Evolutionary conservation across 1,284 basidiomycete species (phyloP).

Genomic region (Cryptococcus sp.): DNA sequence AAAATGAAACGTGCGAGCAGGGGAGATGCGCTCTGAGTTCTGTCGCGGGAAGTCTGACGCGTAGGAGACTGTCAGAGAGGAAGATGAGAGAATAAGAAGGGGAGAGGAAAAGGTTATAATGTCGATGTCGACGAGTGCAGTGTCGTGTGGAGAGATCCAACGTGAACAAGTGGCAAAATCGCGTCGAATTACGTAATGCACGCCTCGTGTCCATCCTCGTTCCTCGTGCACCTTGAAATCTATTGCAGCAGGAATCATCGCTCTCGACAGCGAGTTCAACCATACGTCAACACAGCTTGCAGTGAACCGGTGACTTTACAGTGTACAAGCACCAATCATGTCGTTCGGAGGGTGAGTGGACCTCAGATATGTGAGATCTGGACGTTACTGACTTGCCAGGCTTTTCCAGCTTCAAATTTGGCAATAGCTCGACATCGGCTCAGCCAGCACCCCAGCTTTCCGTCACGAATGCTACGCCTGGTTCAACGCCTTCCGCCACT

Average conservation of each 20-base stretch:
- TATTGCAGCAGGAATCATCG: not conserved
- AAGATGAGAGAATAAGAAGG: not conserved
- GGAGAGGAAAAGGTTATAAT: not conserved
- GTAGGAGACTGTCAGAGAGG: not conserved
- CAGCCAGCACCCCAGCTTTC: slow-evolving; percentile 24
- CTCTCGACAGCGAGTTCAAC: not conserved
- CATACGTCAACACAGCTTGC: not conserved
- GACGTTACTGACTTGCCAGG: not conserved
- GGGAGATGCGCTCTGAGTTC: no score
- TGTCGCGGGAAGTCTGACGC: no score
- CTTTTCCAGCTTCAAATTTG: slow-evolving; percentile 28
- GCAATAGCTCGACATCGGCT: slow-evolving; percentile 13
- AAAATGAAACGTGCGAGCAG: not conserved
- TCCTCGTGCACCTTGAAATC: not conserved
- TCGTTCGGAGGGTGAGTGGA: slow-evolving; percentile 30
- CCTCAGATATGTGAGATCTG: not conserved
- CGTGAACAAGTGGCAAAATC: slow-evolving; percentile 4
- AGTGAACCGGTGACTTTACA: not conserved
- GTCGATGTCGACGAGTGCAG: not conserved
- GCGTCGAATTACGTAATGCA: slow-evolving; percentile 3
- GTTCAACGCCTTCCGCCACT: slow-evolving; percentile 14
- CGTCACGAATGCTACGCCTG: slow-evolving; percentile 20
- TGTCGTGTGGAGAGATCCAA: not conserved
- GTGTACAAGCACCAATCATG: slow-evolving; percentile 8
- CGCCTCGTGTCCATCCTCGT: not conserved